These are phyloP conservation scores for Apophysomyces variabilis DNA, from an alignment of 371 early-diverging fungal genomes.

Conservation along the genomic window DNA sequence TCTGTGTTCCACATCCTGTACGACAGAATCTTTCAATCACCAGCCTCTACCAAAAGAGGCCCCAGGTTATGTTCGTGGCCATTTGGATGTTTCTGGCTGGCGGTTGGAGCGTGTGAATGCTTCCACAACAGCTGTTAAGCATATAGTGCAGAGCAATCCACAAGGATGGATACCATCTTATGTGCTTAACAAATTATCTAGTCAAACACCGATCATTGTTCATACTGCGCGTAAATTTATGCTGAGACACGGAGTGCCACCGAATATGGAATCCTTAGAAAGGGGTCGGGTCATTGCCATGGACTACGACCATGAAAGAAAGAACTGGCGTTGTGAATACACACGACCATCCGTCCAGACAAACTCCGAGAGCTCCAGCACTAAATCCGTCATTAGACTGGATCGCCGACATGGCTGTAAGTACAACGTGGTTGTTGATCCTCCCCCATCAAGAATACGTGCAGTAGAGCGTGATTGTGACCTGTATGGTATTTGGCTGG, in stretches of 20 bases:
- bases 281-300: conserved; percentile 44
- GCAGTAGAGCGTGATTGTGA: conserved; percentile 44
- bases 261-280: conserved; percentile 49
- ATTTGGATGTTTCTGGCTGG: conserved; percentile 56
- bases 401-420: conserved; percentile 44
- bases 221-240: conserved; percentile 50
- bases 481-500: conserved; percentile 52
- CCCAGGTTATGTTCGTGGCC: conserved; percentile 51
- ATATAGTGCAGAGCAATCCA: conserved; percentile 43
- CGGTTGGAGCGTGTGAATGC: conserved; percentile 43
- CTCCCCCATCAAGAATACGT: conserved; percentile 56
- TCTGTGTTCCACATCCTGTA: conserved; percentile 54
- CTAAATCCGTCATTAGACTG: conserved; percentile 49
- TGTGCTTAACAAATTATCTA: conserved; percentile 42
- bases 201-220: conserved; percentile 40
- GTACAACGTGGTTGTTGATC: conserved; percentile 58
- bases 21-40: conserved; percentile 44
- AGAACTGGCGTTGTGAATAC: conserved; percentile 61
- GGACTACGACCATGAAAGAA: conserved; percentile 50
- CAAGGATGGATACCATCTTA: conserved; percentile 56
- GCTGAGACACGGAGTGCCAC: conserved; percentile 55
- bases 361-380: conserved; percentile 11
- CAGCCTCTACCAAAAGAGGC: conserved; percentile 43
- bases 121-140: conserved; percentile 35
- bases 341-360: conserved; percentile 21